Conservation (phyloP, 208 protist genomes). For the Leishmania turanica region DNA sequence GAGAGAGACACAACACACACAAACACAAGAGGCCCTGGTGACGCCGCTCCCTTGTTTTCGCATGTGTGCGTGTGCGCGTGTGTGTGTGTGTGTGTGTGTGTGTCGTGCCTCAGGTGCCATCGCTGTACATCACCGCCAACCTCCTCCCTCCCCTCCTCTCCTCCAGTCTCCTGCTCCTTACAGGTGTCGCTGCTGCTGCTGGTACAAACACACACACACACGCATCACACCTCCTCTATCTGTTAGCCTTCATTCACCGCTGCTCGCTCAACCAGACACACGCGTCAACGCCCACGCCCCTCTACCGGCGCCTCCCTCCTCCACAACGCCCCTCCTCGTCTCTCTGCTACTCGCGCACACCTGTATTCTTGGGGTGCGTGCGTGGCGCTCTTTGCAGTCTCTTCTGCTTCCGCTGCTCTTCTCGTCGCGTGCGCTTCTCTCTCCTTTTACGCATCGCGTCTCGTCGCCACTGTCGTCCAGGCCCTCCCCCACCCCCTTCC, state of each 20-base stretch:
- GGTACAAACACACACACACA: not conserved
- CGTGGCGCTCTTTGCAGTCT: not conserved
- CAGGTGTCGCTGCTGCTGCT: not conserved
- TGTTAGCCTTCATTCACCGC: not conserved
- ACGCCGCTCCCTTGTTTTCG: not conserved
- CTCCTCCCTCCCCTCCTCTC: not conserved
- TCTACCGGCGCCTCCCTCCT: not conserved
- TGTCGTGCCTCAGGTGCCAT: not conserved
- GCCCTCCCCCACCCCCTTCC: not conserved
- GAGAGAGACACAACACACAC: too few relatives aligned
- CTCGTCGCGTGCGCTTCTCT: not conserved
- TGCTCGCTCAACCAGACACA: not conserved
- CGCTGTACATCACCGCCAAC: not conserved
- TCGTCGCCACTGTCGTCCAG: not conserved
- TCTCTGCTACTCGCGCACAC: not conserved
- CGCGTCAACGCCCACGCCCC: not conserved
- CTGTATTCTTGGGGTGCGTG: not conserved
- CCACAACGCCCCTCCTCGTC: not conserved
- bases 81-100: not conserved
- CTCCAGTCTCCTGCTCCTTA: not conserved
- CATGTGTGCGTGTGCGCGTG: not conserved
- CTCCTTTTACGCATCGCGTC: not conserved
- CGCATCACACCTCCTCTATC: not conserved
- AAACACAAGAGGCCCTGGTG: too few relatives aligned
- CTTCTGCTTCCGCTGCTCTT: not conserved